A percentile compares a stretch with the other conserved stretches of the same genome.
These are phyloP conservation scores for Colletotrichum tanaceti DNA, from an alignment of 2,329 filamentous ascomycete genomes.

Conservation along the genomic window DNA sequence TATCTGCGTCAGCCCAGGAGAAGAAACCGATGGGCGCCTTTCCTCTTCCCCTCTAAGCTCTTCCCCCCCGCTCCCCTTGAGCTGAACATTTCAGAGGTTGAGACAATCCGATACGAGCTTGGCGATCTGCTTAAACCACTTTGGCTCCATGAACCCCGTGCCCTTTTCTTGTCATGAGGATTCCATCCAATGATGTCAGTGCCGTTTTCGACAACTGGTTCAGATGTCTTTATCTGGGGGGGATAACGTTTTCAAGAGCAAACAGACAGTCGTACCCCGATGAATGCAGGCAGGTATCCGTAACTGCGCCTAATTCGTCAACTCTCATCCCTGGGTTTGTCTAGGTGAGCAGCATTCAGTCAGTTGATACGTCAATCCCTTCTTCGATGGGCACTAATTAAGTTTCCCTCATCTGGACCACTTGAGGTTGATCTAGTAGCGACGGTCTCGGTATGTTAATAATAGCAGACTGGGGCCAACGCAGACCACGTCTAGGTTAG, in stretches of 20 bases:
- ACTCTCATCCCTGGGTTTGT: too few species aligned
- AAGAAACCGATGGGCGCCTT: constrained; percentile 14
- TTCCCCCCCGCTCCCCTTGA: neutral
- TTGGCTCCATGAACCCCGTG: neutral
- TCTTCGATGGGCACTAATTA: too few species aligned
- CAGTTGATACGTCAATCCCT: too few species aligned
- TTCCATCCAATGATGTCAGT: constrained; percentile 12
- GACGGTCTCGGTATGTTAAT: too few species aligned
- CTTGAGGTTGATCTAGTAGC: too few species aligned
- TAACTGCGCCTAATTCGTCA: neutral
- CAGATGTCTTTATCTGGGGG: neutral
- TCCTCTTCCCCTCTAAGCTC: too few species aligned
- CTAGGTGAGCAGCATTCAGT: too few species aligned
- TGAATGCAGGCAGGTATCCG: neutral
- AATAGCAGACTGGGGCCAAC: too few species aligned
- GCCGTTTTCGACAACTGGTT: neutral
- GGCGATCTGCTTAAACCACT: neutral
- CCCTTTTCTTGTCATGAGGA: neutral
- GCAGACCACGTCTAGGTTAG: too few species aligned
- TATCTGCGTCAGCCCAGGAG: neutral
- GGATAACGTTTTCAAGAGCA: constrained; percentile 1
- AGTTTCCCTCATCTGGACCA: too few species aligned
- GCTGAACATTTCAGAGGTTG: constrained; percentile 3
- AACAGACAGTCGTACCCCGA: neutral
- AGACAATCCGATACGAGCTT: constrained; percentile 14